These are phyloP conservation scores for Nakazawaea molendinolei DNA, from an alignment of 805 yeast genomes.

Conservation along the genomic window DNA sequence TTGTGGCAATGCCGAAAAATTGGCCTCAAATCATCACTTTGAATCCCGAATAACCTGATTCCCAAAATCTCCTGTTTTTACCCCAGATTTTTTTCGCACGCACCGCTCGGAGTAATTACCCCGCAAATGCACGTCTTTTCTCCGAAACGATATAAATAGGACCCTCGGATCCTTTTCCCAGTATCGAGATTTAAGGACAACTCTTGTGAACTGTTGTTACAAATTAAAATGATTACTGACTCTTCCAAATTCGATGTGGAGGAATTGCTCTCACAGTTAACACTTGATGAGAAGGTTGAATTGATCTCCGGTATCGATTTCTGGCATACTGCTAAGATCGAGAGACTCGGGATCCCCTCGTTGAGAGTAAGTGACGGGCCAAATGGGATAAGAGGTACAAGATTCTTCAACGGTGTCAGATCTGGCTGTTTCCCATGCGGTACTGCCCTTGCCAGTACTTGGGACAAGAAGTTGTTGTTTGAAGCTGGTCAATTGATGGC, in stretches of 20 bases:
- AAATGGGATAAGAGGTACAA: conserved; percentile 56
- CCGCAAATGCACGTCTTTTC: too few relatives aligned
- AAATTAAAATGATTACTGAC: not conserved
- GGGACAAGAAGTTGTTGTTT: conserved; percentile 39
- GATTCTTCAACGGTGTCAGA: conserved; percentile 43
- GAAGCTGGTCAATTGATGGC: conserved; percentile 49
- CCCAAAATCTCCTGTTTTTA: too few relatives aligned
- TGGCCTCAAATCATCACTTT: too few relatives aligned
- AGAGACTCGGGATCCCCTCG: conserved; percentile 35
- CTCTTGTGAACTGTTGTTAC: too few relatives aligned
- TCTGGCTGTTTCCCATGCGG: conserved; percentile 59
- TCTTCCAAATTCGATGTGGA: conserved; percentile 10
- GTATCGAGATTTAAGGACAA: too few relatives aligned
- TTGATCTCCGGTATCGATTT: conserved; percentile 28
- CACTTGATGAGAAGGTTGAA: conserved; percentile 24
- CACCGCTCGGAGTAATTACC: too few relatives aligned
- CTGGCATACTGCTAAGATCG: conserved; percentile 31
- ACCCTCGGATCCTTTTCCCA: too few relatives aligned
- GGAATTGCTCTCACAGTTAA: conserved; percentile 17
- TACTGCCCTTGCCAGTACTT: conserved; percentile 52
- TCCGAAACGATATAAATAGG: too few relatives aligned
- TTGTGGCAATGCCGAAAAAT: too few relatives aligned
- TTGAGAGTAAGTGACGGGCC: conserved; percentile 54
- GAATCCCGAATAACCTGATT: too few relatives aligned
- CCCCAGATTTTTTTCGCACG: too few relatives aligned